Evolutionary conservation across 495 filamentous ascomycete species (phyloP).

Genomic region (Aspergillus olivimuriae): DNA sequence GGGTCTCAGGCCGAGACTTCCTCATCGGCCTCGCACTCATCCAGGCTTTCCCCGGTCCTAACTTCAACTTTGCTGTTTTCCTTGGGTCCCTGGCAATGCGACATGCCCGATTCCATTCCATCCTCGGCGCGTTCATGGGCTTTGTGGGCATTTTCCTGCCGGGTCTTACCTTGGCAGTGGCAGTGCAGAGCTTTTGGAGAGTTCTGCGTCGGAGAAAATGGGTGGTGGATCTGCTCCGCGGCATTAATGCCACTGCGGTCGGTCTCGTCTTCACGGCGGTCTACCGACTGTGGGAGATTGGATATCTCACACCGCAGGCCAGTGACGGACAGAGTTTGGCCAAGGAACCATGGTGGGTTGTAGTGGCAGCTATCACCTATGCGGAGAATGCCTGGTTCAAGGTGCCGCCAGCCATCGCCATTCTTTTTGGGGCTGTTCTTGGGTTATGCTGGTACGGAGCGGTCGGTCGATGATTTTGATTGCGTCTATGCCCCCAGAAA

Average conservation of each 20-base stretch:
- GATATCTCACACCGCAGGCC: constrained; percentile 50
- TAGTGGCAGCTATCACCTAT: constrained; percentile 56
- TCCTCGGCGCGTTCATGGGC: constrained; percentile 57
- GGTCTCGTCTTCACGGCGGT: constrained; percentile 80
- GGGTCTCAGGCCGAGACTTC: constrained; percentile 75
- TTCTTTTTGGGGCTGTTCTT: constrained; percentile 57
- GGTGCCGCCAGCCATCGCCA: constrained; percentile 53
- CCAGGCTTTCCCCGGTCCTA: constrained; percentile 78
- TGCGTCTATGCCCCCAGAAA: not conserved
- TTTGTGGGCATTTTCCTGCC: constrained; percentile 68
- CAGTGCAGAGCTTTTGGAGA: constrained; percentile 66
- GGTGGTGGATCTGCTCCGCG: constrained; percentile 54
- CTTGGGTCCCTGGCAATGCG: constrained; percentile 56
- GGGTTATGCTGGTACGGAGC: constrained; percentile 63
- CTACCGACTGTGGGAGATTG: constrained; percentile 77
- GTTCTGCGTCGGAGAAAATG: constrained; percentile 45
- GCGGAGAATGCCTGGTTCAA: constrained; percentile 57
- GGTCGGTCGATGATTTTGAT: constrained; percentile 17
- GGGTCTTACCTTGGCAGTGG: constrained; percentile 58
- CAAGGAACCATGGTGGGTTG: constrained; percentile 71
- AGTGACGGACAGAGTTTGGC: constrained; percentile 51
- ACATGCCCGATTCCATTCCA: constrained; percentile 28
- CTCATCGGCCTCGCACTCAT: constrained; percentile 76
- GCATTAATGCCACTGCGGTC: constrained; percentile 70
- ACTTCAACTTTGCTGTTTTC: constrained; percentile 85